Evolutionary conservation across 208 protist species (phyloP), one percentile per base, ranked within the genome.

Genomic region (Borovskyia barvae): DNA sequence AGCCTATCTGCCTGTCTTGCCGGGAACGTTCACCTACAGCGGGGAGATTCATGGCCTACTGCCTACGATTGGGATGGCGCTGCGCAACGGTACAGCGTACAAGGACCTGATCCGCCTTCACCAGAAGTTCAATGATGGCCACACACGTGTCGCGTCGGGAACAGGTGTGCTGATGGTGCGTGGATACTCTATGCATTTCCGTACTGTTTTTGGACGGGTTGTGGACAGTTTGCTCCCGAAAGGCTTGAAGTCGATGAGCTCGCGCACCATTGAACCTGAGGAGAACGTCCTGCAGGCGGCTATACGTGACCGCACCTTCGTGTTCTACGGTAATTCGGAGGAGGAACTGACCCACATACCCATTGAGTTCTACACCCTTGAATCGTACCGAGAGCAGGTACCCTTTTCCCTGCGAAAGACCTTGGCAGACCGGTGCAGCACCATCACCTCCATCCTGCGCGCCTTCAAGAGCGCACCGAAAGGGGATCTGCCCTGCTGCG

Each of bases 321-420:
- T 92, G 51, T 94, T 97, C 61, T 90, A 84, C 66, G 90, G 90
- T 20, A 68, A 83, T 26, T 87, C 80, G 28, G 45, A 59, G 11
- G 76, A 86, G 45, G 86, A 94, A 52, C 72, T 97, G 48, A 93
- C 80, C 3, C 80, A 85, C 74, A 76, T 97, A 41, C 92, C 92
- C 15, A 82, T 97, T 41, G 92, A 97, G 62, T 94, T 97, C 75
- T 97, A 85, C 71, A 94, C 84, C n/a, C 54, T 95, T 24, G 90
- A 97, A 70, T 86, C 86, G 6, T 97, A 92, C 70, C 90, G 92
- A 40, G 92, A 97, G 70, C 81, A 94, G 55, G 80, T 96, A 22
- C 76, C 83, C 7, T 95, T 96, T 56, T 59, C 67, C 2, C 63
- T 94, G 48, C 87, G 90, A 53, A 94, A 95, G 64, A 91, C 85